Base-by-base conservation (phyloP, 192 early-diverging fungal genomes). In the Linnemannia schmuckeri region DNA sequence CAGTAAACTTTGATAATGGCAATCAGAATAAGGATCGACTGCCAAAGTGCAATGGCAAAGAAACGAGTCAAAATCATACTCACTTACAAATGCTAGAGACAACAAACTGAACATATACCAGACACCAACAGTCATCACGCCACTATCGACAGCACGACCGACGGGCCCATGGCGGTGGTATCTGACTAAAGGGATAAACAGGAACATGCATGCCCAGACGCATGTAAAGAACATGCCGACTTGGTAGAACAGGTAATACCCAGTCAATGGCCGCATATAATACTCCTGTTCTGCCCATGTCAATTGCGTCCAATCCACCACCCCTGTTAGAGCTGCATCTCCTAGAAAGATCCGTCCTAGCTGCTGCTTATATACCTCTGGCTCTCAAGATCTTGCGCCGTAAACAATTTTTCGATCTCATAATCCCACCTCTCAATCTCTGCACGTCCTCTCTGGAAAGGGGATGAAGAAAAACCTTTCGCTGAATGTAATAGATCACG, bases 91-190 rank as follows among this genome's bases (percentile, higher is more conserved):
- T 2, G 78, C 84, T 12, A 87, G 30, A 1, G 44, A 44, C 24
- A 73, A 49, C 22, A 86, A 24, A 41, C 74, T 37, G 6, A 70
- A 63, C 20, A 80, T 9, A 35, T 80, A 86, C 84, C 84, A 86
- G 27, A 81, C 84, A 41, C 84, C 84, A 30, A 87, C 49, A 6
- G 84, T 79, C 76, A 87, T 72, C 79, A 81, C 81, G 15, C 81
- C 84, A 27, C 79, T 81, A n/a, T 87, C 75, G 13, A 87, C 76
- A 22, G 79, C 46, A 35, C 79, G 74, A n/a, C 71, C 79, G 9
- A 75, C 40, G 47, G 76, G 78, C 2, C 75, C 79, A 3, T 79
- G 63, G 12, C 78, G 78, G n/a, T 87, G 84, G 38, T 87, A 75
- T 12, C 17, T 30, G n/a, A 87, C n/a, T 30, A 87, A 30, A 9